phyloP scores from a whole-genome alignment of 805 yeast genomes.

The Danielozyma ontarioensis region DNA sequence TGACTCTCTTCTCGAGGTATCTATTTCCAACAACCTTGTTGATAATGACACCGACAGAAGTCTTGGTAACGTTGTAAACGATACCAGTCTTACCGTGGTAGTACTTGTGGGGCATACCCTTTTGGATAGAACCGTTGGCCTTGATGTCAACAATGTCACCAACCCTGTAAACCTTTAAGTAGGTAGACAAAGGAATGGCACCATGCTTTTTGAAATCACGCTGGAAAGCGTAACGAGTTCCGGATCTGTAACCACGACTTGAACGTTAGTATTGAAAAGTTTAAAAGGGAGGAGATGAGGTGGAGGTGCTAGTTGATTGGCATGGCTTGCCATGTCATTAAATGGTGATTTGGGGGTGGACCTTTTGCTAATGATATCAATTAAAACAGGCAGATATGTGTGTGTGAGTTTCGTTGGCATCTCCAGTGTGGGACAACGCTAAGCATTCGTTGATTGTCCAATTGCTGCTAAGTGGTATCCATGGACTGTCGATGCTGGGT shows the following conservation, averaged over 20 bases:
- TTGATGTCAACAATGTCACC: constrained; percentile 99
- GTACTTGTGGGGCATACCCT: constrained; percentile 99
- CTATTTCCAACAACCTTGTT: constrained; percentile 99
- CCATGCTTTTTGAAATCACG: constrained; percentile 99
- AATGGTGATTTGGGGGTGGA: no score
- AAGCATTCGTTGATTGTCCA: no score
- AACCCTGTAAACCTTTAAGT: constrained; percentile 96
- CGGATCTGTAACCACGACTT: constrained; percentile 98
- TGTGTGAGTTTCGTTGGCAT: no score
- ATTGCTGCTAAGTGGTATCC: no score
- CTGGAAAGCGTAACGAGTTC: constrained; percentile 99
- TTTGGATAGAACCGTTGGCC: constrained; percentile 98
- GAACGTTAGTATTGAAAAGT: constrained; percentile 24
- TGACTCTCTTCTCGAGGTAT: constrained; percentile 97
- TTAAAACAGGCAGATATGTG: no score
- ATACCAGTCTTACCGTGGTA: constrained; percentile 99
- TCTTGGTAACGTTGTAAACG: constrained; percentile 97
- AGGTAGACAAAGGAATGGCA: constrained; percentile 87
- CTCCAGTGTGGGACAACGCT: no score
- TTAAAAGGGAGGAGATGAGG: background rate
- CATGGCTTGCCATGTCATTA: no score
- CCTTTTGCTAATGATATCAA: no score
- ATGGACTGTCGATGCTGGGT: background rate
- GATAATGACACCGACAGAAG: constrained; percentile 96
- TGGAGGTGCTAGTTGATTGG: background rate